phyloP scores from a whole-genome alignment of 2,329 filamentous ascomycete species.

The Penicillium glabrum region DNA sequence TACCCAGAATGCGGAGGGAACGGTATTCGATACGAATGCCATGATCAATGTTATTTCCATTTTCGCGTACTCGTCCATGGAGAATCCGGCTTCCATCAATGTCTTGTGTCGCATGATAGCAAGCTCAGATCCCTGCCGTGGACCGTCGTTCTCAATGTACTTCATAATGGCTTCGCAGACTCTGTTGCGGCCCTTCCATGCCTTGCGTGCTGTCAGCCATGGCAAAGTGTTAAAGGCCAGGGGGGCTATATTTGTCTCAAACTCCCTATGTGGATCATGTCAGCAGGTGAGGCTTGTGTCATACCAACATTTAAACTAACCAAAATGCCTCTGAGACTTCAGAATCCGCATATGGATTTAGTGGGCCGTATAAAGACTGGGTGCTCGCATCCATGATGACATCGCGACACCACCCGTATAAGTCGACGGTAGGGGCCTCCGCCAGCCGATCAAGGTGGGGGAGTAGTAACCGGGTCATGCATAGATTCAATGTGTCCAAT shows the following conservation, averaged over 20 bases:
- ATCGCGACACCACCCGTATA: slow-evolving; percentile 28
- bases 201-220: slow-evolving; percentile 38
- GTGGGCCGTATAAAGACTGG: slow-evolving; percentile 27
- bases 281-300: background rate
- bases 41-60: slow-evolving; percentile 30
- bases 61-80: slow-evolving; percentile 24
- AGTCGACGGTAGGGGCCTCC: slow-evolving; percentile 14
- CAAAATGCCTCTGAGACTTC: slow-evolving; percentile 23
- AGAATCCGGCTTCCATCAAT: slow-evolving; percentile 11
- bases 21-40: slow-evolving; percentile 44
- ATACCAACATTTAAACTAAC: slow-evolving; percentile 6
- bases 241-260: slow-evolving; percentile 35
- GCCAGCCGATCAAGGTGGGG: slow-evolving; percentile 18
- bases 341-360: slow-evolving; percentile 28
- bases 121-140: slow-evolving; percentile 35
- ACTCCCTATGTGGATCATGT: slow-evolving; percentile 28
- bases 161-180: slow-evolving; percentile 36
- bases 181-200: slow-evolving; percentile 36
- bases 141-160: slow-evolving; percentile 43
- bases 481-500: slow-evolving; percentile 28
- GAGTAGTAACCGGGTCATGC: slow-evolving; percentile 20
- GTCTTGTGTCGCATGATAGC: slow-evolving; percentile 16
- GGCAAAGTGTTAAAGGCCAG: slow-evolving; percentile 36
- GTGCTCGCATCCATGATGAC: slow-evolving; percentile 29
- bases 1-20: slow-evolving; percentile 48